Evolutionary conservation across 208 protist species (phyloP).

Genomic region (Leishmania major): DNA sequence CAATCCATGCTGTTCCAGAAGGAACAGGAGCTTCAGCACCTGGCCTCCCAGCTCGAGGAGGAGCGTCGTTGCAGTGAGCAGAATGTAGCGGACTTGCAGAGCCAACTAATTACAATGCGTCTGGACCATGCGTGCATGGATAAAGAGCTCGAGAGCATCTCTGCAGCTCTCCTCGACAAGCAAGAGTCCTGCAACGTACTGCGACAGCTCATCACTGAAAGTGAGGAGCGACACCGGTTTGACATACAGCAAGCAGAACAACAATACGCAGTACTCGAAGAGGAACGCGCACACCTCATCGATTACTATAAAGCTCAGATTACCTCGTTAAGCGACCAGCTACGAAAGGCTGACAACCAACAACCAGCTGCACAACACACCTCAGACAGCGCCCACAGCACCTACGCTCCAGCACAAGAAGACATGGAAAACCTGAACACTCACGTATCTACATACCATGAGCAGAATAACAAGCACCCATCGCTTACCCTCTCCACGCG

Average conservation of each 20-base stretch:
- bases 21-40: constrained; percentile 18
- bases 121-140: constrained; percentile 22
- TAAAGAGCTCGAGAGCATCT: constrained; percentile 22
- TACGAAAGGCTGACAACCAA: background rate
- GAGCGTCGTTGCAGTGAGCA: constrained; percentile 12
- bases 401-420: background rate
- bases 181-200: constrained; percentile 20
- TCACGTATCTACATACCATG: background rate
- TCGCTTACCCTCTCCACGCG: background rate
- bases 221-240: constrained; percentile 12
- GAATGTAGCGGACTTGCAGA: constrained; percentile 13
- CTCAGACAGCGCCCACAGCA: no score
- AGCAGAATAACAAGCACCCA: background rate
- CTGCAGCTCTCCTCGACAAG: constrained; percentile 19
- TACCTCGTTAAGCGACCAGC: background rate
- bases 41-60: constrained; percentile 14
- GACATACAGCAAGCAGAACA: background rate
- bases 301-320: background rate
- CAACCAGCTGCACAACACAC: accelerated
- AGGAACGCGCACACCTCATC: background rate
- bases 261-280: background rate
- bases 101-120: constrained; percentile 23
- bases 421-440: background rate
- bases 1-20: constrained; percentile 14
- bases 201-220: constrained; percentile 15